These are phyloP conservation scores for Xanthoceras sorbifolium DNA, from an alignment of 345 rosid genomes.

Conservation along the genomic window DNA sequence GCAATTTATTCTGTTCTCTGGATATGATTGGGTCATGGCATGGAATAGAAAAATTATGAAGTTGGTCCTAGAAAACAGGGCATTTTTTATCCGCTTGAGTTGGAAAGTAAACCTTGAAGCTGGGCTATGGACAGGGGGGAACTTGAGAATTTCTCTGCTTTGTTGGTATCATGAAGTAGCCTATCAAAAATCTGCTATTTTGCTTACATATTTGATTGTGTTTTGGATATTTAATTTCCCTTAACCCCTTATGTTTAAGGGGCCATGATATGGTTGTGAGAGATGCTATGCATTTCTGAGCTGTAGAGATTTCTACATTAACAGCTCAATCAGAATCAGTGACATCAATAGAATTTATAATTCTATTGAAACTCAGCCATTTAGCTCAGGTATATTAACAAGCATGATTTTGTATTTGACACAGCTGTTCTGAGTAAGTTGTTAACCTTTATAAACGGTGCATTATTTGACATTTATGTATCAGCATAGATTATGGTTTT, in stretches of 20 bases:
- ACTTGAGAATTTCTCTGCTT: background rate
- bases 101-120: background rate
- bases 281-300: background rate
- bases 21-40: too few relatives aligned
- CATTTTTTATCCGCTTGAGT: background rate
- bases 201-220: background rate
- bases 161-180: background rate
- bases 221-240: constrained; percentile 4
- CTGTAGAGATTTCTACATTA: background rate
- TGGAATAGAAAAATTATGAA: background rate
- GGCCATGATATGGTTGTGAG: background rate
- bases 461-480: background rate
- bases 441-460: background rate
- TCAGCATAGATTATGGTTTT: background rate
- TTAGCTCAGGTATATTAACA: background rate
- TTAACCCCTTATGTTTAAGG: background rate
- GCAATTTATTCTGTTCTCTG: too few relatives aligned
- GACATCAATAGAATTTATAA: background rate
- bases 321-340: background rate
- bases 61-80: background rate
- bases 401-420: background rate
- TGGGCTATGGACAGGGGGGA: too few relatives aligned
- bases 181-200: background rate
- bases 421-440: background rate
- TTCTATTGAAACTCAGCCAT: constrained; percentile 1